These are phyloP conservation scores for Isabelozyma pseudorhagii DNA, from an alignment of 805 yeast genomes.

Conservation along the genomic window DNA sequence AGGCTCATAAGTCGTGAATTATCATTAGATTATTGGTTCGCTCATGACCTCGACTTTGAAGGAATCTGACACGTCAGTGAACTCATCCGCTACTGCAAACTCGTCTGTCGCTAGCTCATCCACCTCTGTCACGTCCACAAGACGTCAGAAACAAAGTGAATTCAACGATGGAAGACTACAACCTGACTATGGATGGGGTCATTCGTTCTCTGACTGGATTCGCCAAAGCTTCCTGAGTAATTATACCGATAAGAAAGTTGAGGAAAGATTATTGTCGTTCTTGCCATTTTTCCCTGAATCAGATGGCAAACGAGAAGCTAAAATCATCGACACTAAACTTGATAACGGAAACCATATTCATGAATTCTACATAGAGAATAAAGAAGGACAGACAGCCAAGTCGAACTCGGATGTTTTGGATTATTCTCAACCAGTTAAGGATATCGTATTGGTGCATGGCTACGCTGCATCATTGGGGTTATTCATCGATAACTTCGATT, in stretches of 20 bases:
- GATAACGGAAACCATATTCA: conserved; percentile 61
- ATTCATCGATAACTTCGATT: conserved; percentile 66
- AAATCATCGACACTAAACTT: conserved; percentile 53
- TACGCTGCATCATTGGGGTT: conserved; percentile 90
- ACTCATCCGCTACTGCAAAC: background rate
- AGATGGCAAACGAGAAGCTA: conserved; percentile 45
- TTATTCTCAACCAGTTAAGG: conserved; percentile 23
- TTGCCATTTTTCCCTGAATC: conserved; percentile 59
- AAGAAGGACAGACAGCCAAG: conserved; percentile 26
- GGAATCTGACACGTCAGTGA: background rate
- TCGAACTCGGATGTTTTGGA: background rate
- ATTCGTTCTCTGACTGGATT: conserved; percentile 27
- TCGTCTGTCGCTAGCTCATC: background rate
- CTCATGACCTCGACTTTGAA: too few species aligned
- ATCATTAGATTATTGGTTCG: too few species aligned
- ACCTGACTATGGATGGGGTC: conserved; percentile 13
- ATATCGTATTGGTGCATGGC: conserved; percentile 82
- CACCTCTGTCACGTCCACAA: conserved; percentile 4
- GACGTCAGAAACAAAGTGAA: conserved; percentile 8
- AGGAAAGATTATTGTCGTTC: conserved; percentile 45
- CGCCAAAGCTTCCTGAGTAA: conserved; percentile 16
- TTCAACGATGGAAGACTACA: conserved; percentile 15
- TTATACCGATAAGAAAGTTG: conserved; percentile 26
- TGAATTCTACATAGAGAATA: conserved; percentile 66
- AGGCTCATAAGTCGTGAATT: background rate